Base-by-base conservation (phyloP, 345 rosid species). In the Heritiera littoralis region DNA sequence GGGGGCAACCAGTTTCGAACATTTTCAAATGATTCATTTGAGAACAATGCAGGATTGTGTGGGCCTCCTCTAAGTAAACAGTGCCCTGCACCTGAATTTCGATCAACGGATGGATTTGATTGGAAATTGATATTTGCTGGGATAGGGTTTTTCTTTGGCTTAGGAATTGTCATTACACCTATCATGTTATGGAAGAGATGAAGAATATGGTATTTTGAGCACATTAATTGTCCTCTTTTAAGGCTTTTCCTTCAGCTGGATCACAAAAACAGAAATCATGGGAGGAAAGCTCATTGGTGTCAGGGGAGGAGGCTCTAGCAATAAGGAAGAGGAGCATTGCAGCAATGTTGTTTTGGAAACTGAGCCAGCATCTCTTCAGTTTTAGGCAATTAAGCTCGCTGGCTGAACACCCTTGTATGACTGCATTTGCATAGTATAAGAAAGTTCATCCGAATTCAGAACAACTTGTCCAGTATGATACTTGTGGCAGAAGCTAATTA, bases 141-240 rank as follows among this genome's bases (percentile, higher is more conserved):
- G 40, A 20, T 14, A 13, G 80, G 74, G 1, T 55, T 77, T 55
- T 9, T 67, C 40, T 46, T 67, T 66, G 74, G 80, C 12, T 23
- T 77, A 7, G 54, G 38, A 56, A 45, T 23, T 77, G 40, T 67
- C 41, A 40, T 77, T 23, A 3, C 5, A 3, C 74, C 80, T 8
- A 74, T 77, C 28, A 40, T 52, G 14, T 12, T 77, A 9, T 66
- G 74, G 18, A 66, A 40, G 54, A 55, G 66, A 23, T 77, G 66
- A 74, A 77, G 80, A 43, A 41, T 54, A 66, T 20, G 74, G 74
- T 77, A 66, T 38, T 49, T 2, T 48, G 28, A 63, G 17, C 78
- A 1, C 17, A 18, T 61, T 30, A 60, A 76, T 32, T 32, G 46
- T 32, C 41, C n/a, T 40, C 28, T 54, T 54, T 55, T 32, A 1